A percentile compares a stretch with the other conserved stretches of the same genome.
These are phyloP conservation scores for Cytospora chrysosperma DNA, from an alignment of 2,329 filamentous ascomycete species.

Conservation along the genomic window DNA sequence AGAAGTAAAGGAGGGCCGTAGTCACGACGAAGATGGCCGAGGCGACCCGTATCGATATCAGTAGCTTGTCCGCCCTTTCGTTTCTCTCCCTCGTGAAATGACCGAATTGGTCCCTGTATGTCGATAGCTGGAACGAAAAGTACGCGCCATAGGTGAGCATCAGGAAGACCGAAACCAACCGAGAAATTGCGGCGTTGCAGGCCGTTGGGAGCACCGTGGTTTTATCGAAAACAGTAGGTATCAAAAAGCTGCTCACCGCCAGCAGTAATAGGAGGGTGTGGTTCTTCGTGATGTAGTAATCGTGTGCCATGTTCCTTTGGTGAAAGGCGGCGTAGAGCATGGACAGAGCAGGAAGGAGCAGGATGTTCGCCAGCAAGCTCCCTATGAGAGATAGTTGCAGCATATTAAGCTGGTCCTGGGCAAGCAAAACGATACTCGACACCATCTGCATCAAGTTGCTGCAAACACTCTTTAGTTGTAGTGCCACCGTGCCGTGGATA, in stretches of 20 bases:
- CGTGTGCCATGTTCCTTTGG: neutral
- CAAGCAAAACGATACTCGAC: neutral
- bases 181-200: neutral
- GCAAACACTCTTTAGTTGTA: too few species aligned
- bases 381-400: neutral
- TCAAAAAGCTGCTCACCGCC: neutral
- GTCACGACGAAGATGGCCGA: neutral
- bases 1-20: conserved; percentile 1
- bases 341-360: conserved; percentile 6
- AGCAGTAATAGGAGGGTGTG: neutral
- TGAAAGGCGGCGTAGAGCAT: neutral
- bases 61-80: too few species aligned
- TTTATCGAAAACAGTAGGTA: neutral
- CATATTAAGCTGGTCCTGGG: neutral
- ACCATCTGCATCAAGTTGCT: conserved; percentile 7
- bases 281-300: neutral
- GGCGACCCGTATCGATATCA: neutral
- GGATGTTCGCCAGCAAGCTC: neutral
- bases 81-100: too few species aligned
- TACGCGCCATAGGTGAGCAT: conserved; percentile 1
- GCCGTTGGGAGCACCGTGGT: neutral
- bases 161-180: neutral
- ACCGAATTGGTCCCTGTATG: neutral
- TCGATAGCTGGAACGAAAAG: neutral
- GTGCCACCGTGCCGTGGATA: neutral